Percentiles rank a stretch among this genome's conserved stretches.
phyloP scores from a whole-genome alignment of 2,329 filamentous ascomycete species.

The Periconia sp. region DNA sequence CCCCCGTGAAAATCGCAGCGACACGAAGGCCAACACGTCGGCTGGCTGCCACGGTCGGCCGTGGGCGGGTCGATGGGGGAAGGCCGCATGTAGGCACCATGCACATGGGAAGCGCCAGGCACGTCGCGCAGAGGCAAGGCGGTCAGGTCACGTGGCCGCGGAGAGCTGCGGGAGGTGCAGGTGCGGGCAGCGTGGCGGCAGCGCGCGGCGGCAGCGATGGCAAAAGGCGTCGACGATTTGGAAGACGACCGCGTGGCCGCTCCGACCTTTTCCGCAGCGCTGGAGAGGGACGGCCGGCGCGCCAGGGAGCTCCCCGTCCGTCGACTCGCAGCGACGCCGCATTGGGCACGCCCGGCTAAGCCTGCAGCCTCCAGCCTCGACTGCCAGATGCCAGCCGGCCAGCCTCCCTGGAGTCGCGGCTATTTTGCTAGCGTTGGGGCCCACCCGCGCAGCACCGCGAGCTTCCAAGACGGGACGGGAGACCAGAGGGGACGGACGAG shows the following conservation, averaged over 20 bases:
- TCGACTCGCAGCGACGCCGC: background rate
- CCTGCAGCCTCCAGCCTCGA: too few species aligned
- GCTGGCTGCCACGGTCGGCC: too few species aligned
- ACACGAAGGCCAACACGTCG: background rate
- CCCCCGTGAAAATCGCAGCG: slow-evolving; percentile 18
- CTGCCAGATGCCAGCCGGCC: too few species aligned
- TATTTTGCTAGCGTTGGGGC: slow-evolving; percentile 14
- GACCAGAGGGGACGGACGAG: too few species aligned
- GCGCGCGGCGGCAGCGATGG: background rate
- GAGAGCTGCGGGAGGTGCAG: slow-evolving; percentile 1
- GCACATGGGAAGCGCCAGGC: background rate
- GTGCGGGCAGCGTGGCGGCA: background rate
- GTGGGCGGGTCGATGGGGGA: too few species aligned
- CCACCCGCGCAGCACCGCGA: slow-evolving; percentile 9
- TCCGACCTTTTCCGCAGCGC: background rate
- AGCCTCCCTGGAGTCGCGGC: slow-evolving; percentile 16
- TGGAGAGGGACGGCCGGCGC: background rate
- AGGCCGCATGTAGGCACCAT: too few species aligned
- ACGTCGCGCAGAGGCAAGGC: background rate
- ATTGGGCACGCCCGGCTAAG: too few species aligned
- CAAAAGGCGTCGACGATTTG: too few species aligned
- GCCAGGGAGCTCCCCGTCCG: slow-evolving; percentile 1
- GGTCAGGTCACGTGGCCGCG: slow-evolving; percentile 1
- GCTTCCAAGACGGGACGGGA: too few species aligned
- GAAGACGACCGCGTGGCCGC: slow-evolving; percentile 1